Evolutionary conservation across 2,329 filamentous ascomycete species (phyloP), one percentile per base, ranked within the genome.

Genomic region (Berkeleyomyces basicola): DNA sequence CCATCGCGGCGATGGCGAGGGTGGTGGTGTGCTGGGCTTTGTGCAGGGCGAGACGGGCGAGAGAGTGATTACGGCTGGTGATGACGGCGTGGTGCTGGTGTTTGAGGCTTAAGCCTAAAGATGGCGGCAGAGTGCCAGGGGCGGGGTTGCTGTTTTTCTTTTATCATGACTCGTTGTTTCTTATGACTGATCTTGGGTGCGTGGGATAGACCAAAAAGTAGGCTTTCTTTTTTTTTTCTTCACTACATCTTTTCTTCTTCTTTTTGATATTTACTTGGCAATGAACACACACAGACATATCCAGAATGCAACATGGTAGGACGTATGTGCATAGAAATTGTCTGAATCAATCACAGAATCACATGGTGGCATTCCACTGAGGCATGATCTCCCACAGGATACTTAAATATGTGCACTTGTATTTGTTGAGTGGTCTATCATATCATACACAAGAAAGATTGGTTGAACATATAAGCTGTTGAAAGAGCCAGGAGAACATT

Each of bases 21-120:
- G 90, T 31, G 92, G 91, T 42, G 92, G 92, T 61, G 86, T 97
- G 7, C 74, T 97, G 68, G 91, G 87, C 0, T 99, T 97, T 71
- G 91, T 95, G 61, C 90, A 96, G 73, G 84, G 85, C 5, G 79
- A 85, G 71, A 81, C 78, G 3, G 89, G 89, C 0, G 82, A 84
- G 72, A 79, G 84, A 67, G 78, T 97, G 58, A 81, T 96, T 3
- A 97, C 93, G 4, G 93, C 90, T 1, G 93, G 93, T 33, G 93
- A 99, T 74, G 93, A 99, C 71, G 80, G 82, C 5, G 72, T 88
- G 36, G 77, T 82, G 37, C 71, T 89, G 68, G 81, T 89, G 1
- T 89, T 88, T 71, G 82, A 86, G 71, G 77, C 78, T 49, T 80
- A 72, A 68, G 31, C 2, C 40, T 14, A 14, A 44, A 14, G 9